These are phyloP conservation scores for Alternaria sp. DNA, from an alignment of 2,329 filamentous ascomycete species.

Conservation along the genomic window DNA sequence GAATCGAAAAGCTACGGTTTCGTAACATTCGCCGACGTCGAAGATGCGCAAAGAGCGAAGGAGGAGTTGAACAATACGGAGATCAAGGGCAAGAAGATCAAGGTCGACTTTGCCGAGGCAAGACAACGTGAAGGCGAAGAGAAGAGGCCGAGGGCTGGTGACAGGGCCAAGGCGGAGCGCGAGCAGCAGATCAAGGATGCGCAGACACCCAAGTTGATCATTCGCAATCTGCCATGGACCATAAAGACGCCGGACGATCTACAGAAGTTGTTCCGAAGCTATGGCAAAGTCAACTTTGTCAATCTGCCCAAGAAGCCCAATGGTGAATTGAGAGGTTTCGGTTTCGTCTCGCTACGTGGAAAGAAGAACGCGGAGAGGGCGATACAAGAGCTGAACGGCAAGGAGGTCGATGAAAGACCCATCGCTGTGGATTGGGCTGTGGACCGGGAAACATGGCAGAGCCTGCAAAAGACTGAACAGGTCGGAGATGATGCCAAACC, in stretches of 20 bases:
- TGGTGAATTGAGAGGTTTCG: slow-evolving; percentile 79
- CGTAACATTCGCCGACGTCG: slow-evolving; percentile 92
- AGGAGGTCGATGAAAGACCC: slow-evolving; percentile 83
- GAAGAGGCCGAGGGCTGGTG: slow-evolving; percentile 52
- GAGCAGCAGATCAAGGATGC: slow-evolving; percentile 67
- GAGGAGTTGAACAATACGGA: slow-evolving; percentile 79
- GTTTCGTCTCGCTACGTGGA: slow-evolving; percentile 87
- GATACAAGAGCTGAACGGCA: slow-evolving; percentile 84
- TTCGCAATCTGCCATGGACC: slow-evolving; percentile 95
- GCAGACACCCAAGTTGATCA: slow-evolving; percentile 81
- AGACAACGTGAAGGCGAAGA: slow-evolving; percentile 68
- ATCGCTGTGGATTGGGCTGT: slow-evolving; percentile 97
- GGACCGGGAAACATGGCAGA: slow-evolving; percentile 85
- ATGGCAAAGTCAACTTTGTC: slow-evolving; percentile 88
- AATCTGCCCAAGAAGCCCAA: slow-evolving; percentile 79
- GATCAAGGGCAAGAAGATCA: slow-evolving; percentile 81
- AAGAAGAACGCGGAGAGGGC: slow-evolving; percentile 92
- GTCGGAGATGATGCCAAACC: slow-evolving; percentile 52
- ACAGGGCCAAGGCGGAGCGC: slow-evolving; percentile 68
- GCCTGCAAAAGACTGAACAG: slow-evolving; percentile 55
- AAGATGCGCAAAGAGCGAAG: slow-evolving; percentile 83
- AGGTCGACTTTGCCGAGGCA: slow-evolving; percentile 85
- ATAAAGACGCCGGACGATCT: slow-evolving; percentile 87
- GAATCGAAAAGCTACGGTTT: slow-evolving; percentile 92
- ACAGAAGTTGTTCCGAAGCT: slow-evolving; percentile 78